These are phyloP conservation scores for Dysphania ambrosioides DNA, from an alignment of 148 eudicot species.

Conservation along the genomic window DNA sequence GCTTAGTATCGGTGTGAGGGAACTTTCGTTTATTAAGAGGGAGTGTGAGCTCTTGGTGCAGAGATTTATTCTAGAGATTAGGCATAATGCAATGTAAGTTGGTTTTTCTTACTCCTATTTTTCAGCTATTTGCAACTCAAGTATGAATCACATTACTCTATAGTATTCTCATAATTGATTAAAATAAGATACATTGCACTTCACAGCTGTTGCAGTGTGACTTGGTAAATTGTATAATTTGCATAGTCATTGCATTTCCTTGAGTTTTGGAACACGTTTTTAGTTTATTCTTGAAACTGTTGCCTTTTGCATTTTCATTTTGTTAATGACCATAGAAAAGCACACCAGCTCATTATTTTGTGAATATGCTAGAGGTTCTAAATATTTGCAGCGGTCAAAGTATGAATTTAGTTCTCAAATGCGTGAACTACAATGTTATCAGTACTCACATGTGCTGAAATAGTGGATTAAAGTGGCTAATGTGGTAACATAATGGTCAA, in stretches of 20 bases:
- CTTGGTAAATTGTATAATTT: neutral
- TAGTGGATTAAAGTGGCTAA: neutral
- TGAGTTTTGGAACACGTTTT: neutral
- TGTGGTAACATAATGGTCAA: neutral
- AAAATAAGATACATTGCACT: neutral
- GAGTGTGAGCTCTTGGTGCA: conserved; percentile 65
- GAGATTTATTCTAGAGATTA: conserved; percentile 42
- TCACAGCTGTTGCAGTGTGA: neutral
- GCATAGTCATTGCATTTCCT: neutral
- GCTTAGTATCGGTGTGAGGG: conserved; percentile 70
- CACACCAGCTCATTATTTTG: neutral
- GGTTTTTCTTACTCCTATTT: conserved; percentile 3
- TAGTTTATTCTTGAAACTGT: neutral
- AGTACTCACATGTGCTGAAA: neutral
- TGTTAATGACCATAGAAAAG: too few relatives aligned
- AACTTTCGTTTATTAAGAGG: conserved; percentile 60
- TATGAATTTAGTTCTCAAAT: neutral
- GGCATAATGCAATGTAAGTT: conserved; percentile 34
- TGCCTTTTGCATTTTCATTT: neutral
- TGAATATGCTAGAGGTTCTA: neutral
- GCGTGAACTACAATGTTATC: neutral
- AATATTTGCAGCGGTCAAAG: neutral
- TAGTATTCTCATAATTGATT: neutral
- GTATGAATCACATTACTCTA: neutral
- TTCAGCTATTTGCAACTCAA: neutral